Evolutionary conservation across 441 rosid species (phyloP).

Genomic region (Erodium trifolium): DNA sequence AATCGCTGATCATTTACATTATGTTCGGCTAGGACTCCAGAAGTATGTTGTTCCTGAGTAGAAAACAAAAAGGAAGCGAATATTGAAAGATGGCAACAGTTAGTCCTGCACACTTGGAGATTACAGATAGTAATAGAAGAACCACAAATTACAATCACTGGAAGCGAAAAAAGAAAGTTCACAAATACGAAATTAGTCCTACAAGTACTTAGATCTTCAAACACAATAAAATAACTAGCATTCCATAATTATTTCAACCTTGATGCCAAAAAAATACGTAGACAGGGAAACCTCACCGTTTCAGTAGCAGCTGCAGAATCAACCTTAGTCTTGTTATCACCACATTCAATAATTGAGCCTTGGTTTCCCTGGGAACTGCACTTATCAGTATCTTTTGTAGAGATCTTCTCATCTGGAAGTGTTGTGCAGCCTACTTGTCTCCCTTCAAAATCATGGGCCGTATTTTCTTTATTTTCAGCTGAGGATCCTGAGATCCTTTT

Average conservation of each 20-base stretch:
- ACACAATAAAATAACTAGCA: neutral
- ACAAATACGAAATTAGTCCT: neutral
- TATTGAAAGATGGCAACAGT: neutral
- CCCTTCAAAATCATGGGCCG: conserved; percentile 29
- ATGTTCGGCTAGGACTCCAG: conserved; percentile 46
- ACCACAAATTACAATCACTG: neutral
- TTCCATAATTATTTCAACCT: neutral
- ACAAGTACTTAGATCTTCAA: conserved; percentile 1
- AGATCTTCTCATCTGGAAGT: conserved; percentile 21
- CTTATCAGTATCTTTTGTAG: conserved; percentile 27
- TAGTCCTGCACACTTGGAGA: neutral
- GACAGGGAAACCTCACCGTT: conserved; percentile 37
- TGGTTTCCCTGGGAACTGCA: conserved; percentile 27
- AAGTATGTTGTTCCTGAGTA: conserved; percentile 42
- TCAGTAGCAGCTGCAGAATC: conserved; percentile 25
- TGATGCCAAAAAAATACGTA: neutral
- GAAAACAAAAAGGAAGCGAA: neutral
- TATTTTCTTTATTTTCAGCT: conserved; percentile 52
- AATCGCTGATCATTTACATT: conserved; percentile 38
- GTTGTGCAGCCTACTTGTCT: conserved; percentile 24
- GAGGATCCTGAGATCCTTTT: conserved; percentile 26
- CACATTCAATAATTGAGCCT: conserved; percentile 18
- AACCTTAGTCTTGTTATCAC: conserved; percentile 19
- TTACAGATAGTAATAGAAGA: neutral
- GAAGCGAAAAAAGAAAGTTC: neutral